phyloP scores from a whole-genome alignment of 2,329 filamentous ascomycete genomes.

The Daldinia sp. region DNA sequence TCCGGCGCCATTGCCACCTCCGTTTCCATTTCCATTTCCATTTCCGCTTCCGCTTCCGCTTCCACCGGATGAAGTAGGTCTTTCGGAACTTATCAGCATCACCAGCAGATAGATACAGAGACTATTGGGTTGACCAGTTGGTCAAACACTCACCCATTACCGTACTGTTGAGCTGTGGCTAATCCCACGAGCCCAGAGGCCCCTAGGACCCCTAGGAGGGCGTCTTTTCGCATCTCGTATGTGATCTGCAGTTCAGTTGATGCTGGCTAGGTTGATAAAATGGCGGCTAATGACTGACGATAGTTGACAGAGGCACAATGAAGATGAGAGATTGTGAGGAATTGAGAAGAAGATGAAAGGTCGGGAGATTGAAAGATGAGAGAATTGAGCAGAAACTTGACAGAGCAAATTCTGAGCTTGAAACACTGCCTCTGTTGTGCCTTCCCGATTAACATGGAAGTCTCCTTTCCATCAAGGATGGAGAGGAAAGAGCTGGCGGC shows the following conservation, averaged over 20 bases:
- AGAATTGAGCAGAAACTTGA: not conserved
- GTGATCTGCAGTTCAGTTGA: constrained; percentile 28
- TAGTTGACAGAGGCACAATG: constrained; percentile 28
- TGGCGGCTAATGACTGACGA: constrained; percentile 42
- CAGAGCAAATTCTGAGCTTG: constrained; percentile 30
- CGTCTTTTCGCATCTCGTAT: constrained; percentile 46
- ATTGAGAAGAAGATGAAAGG: constrained; percentile 27
- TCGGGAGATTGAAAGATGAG: constrained; percentile 13
- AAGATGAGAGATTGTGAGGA: constrained; percentile 15
- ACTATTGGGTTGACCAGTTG: constrained; percentile 21
- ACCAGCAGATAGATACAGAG: not conserved
- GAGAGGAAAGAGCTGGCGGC: constrained; percentile 23
- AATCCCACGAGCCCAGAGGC: constrained; percentile 44
- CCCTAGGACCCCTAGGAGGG: constrained; percentile 47
- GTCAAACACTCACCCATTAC: constrained; percentile 45
- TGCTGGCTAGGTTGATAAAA: constrained; percentile 29
- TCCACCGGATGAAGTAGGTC: constrained; percentile 24
- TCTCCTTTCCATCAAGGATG: not conserved
- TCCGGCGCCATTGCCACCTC: constrained; percentile 40
- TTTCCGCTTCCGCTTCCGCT: constrained; percentile 28
- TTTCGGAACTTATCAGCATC: constrained; percentile 24
- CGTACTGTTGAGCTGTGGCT: constrained; percentile 47
- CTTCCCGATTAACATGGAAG: constrained; percentile 23
- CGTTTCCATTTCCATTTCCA: constrained; percentile 18
- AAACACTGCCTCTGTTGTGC: constrained; percentile 31